These are phyloP conservation scores for Ramaria sp. DNA, from an alignment of 768 basidiomycete genomes.

Conservation along the genomic window DNA sequence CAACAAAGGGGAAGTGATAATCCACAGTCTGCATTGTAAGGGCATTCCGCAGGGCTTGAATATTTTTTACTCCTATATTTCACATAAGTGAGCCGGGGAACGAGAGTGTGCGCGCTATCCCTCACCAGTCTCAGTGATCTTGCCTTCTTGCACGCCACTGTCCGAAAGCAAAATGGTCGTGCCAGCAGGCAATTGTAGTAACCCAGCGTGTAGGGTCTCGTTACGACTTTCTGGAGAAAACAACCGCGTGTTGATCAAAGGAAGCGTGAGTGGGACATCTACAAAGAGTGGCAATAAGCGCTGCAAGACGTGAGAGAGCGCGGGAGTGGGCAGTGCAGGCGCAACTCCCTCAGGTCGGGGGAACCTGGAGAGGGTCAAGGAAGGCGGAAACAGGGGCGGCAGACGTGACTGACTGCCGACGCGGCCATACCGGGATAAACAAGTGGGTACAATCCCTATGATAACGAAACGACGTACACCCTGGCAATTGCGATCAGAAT, in stretches of 20 bases:
- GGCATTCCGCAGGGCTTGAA: constrained; percentile 51
- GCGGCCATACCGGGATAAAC: too few relatives aligned
- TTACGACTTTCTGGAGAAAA: constrained; percentile 61
- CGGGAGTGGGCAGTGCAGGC: constrained; percentile 25
- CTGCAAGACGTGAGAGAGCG: constrained; percentile 43
- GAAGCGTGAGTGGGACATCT: constrained; percentile 50
- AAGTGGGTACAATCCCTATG: too few relatives aligned
- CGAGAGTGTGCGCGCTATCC: not conserved
- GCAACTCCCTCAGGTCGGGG: constrained; percentile 29
- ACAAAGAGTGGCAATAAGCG: constrained; percentile 48
- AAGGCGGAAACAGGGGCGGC: constrained; percentile 56
- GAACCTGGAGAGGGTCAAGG: constrained; percentile 53
- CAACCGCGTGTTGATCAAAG: constrained; percentile 39
- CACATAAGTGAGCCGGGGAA: not conserved
- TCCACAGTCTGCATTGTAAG: constrained; percentile 56
- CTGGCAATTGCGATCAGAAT: constrained; percentile 48
- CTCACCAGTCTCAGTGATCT: constrained; percentile 40
- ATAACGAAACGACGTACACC: constrained; percentile 40
- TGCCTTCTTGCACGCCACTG: constrained; percentile 56
- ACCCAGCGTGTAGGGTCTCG: constrained; percentile 65
- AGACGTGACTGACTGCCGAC: constrained; percentile 49
- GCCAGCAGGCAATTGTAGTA: constrained; percentile 59
- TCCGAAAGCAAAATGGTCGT: constrained; percentile 56
- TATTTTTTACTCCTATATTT: constrained; percentile 46
- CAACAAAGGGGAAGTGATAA: constrained; percentile 68